Evolutionary conservation across 345 rosid species (phyloP).

Genomic region (Pugionium dolabratum): DNA sequence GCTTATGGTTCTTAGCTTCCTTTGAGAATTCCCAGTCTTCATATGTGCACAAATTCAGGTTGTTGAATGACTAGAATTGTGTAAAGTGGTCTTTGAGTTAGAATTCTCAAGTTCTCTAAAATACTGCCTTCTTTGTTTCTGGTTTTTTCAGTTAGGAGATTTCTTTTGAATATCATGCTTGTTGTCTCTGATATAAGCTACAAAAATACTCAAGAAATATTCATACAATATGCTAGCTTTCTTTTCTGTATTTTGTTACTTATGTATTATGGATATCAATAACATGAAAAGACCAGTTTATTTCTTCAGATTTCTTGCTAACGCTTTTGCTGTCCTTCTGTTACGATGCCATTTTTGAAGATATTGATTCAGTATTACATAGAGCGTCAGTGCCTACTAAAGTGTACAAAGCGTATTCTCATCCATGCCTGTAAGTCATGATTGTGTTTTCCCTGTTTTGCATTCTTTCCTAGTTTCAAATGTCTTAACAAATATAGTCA

Average conservation of each 20-base stretch:
- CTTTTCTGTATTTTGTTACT: not conserved
- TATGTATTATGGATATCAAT: not conserved
- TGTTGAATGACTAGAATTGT: not conserved
- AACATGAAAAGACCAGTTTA: not conserved
- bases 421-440: conserved; percentile 69
- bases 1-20: conserved; percentile 15
- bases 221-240: not conserved
- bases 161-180: not conserved
- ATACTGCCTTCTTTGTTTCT: not conserved
- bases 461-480: not conserved
- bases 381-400: conserved; percentile 93
- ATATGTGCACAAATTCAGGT: not conserved
- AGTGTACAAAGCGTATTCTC: conserved; percentile 77
- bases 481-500: not conserved
- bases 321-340: conserved; percentile 16
- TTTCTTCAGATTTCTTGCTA: conserved; percentile 12
- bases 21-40: not conserved
- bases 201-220: not conserved
- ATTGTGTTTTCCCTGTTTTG: conserved; percentile 6
- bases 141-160: not conserved
- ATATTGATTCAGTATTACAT: conserved; percentile 73
- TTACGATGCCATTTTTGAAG: conserved; percentile 46
- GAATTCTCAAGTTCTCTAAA: not conserved
- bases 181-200: not conserved
- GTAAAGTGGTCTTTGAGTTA: not conserved